Evolutionary conservation across 805 yeast genomes (phyloP), one percentile per base, ranked within the genome.

Genomic region (Dipodascus albidus): DNA sequence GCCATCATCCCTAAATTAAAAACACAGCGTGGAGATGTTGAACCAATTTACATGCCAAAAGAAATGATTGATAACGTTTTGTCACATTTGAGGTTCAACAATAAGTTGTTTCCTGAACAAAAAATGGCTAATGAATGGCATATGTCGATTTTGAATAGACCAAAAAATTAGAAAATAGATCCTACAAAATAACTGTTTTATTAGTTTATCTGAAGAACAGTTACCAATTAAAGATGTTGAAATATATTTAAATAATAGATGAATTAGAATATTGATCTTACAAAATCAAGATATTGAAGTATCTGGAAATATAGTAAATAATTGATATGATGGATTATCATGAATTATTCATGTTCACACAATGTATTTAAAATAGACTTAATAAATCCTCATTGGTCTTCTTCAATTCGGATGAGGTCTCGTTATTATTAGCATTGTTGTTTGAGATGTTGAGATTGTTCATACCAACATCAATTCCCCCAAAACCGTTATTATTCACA

Each of bases 1-100:
- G 49, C 15, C 17, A 14, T 6, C 4, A 66, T 73, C 21, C 60
- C 59, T 1, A 57, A 56, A 11, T 66, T 71, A 33, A 51, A 65
- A 23, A 49, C 54, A 23, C 63, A 62, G 4, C 60, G 74, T 38
- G 44, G 44, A 38, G 75, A 78, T 22, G 68, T 75, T 21, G 79
- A 77, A 52, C 61, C 55, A 2, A 61, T 76, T 2, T 63, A 58
- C 19, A 52, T 70, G 15, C 74, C 77, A 0, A 53, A 48, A 0
- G 50, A 53, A 2, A 73, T 74, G 2, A 55, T 70, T 20, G 56
- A 58, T 0, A 64, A 65, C 48, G 62, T 78, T 2, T n/a, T 59
- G 1, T 22, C 23, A 0, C 54, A 57, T 2, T 60, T 81, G 17
- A 53, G 58, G 1, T 23, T 44, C 0, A 57, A 64, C 17, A 74